phyloP scores from a whole-genome alignment of 371 early-diverging fungal genomes.

The Cokeromyces recurvatus region DNA sequence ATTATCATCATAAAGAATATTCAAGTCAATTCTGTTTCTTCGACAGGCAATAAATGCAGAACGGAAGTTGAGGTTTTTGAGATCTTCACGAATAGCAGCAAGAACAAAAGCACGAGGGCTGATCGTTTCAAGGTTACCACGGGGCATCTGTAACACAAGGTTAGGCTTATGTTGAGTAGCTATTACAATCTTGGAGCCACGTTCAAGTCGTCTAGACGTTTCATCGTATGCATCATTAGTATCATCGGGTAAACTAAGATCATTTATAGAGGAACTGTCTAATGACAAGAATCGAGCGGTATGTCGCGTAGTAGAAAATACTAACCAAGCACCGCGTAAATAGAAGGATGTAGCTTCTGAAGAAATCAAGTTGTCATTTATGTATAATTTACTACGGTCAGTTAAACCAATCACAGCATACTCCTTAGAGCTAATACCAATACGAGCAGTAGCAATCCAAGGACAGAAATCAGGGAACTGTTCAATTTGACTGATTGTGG shows the following conservation, averaged over 20 bases:
- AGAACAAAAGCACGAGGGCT: constrained; percentile 90
- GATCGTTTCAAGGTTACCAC: constrained; percentile 96
- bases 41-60: constrained; percentile 85
- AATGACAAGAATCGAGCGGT: constrained; percentile 70
- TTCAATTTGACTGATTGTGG: constrained; percentile 4
- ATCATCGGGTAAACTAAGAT: constrained; percentile 50
- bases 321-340: constrained; percentile 76
- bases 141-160: constrained; percentile 92
- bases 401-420: constrained; percentile 68
- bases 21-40: constrained; percentile 90
- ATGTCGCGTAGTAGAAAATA: constrained; percentile 86
- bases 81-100: constrained; percentile 64
- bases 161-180: constrained; percentile 67
- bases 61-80: constrained; percentile 69
- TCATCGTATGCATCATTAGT: constrained; percentile 64
- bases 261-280: constrained; percentile 21
- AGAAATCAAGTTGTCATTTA: constrained; percentile 62
- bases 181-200: constrained; percentile 82
- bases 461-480: constrained; percentile 58
- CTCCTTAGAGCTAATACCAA: constrained; percentile 38
- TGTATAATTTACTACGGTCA: constrained; percentile 77
- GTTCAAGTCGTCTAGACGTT: constrained; percentile 79
- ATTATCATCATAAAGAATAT: constrained; percentile 78
- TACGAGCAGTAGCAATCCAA: constrained; percentile 61
- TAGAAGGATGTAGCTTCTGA: constrained; percentile 84